These are phyloP conservation scores for Cucurbita ficifolia DNA, from an alignment of 306 rosid genomes.

Conservation along the genomic window DNA sequence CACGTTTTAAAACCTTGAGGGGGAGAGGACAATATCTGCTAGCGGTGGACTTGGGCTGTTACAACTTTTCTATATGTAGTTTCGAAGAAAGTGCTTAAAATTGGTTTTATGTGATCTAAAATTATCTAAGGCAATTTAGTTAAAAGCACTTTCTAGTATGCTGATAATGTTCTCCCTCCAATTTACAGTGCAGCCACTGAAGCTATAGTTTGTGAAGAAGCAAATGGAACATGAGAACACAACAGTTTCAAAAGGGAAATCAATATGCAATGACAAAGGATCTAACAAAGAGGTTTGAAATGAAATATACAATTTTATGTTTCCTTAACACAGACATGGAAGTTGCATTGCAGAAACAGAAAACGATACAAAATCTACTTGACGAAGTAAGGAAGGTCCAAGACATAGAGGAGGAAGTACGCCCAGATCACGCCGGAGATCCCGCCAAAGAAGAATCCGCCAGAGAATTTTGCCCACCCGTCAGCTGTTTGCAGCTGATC, in stretches of 20 bases:
- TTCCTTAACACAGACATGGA: not conserved
- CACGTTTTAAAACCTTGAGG: too few species aligned
- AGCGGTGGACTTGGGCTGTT: too few species aligned
- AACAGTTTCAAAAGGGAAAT: not conserved
- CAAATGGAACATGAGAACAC: not conserved
- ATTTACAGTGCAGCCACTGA: not conserved
- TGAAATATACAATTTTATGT: conserved; percentile 14
- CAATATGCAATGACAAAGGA: not conserved
- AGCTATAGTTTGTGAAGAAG: not conserved
- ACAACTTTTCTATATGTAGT: too few species aligned
- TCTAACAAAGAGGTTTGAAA: conserved; percentile 6
- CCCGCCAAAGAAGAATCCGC: conserved; percentile 97
- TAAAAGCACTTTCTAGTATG: too few species aligned
- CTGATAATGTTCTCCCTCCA: not conserved
- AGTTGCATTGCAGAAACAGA: not conserved
- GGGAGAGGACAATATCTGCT: too few species aligned
- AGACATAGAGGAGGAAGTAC: conserved; percentile 54
- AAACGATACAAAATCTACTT: conserved; percentile 26
- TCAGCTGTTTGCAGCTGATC: conserved; percentile 89
- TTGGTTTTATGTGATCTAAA: too few species aligned
- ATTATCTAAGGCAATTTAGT: too few species aligned
- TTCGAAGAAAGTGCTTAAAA: too few species aligned
- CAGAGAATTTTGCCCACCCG: conserved; percentile 90
- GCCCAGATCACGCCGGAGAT: conserved; percentile 94
- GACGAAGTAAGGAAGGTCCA: conserved; percentile 71